Evolutionary conservation across 768 basidiomycete genomes (phyloP), one percentile per base, ranked within the genome.

Genomic region (Tricholoma bakamatsutake): DNA sequence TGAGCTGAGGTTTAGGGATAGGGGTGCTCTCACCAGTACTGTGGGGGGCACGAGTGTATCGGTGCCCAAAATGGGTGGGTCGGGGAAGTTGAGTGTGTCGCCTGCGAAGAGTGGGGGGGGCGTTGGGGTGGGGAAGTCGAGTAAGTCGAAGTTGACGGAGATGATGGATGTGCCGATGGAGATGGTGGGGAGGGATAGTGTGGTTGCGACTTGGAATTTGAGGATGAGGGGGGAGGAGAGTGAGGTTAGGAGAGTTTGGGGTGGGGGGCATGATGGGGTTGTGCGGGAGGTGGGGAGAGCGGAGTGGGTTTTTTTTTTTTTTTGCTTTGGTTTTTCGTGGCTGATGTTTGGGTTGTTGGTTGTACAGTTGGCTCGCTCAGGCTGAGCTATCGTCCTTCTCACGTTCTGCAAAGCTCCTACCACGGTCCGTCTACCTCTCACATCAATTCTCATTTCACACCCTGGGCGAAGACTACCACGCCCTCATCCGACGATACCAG

Each of bases 371-470:
- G 70, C 78, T 95, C 4, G 79, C 91, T 0, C 82, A 86, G 42
- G 92, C 90, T 0, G 94, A 97, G 66, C 79, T 96, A 4, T 87
- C 88, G 49, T 92, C 90, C 0, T 82, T 69, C 64, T 83, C 87
- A 1, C 74, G 71, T 4, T 81, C 84, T 1, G 73, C 77, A 0
- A 73, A 69, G 1, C 73, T 90, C 34, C 77, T 90, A 0, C 88
- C 92, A 5, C 79, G 84, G 0, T 77, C 89, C 0, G 77, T 97
- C 30, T 96, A 96, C 68, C 27, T 47, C 15, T 47, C 28, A 2
- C 46, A 30, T 60, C 91, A 95, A 57, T 91, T 96, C 66, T 76
- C 84, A 10, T 96, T 96, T 74, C 79, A 82, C 61, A 78, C 83
- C 1, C 77, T 93, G 0, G 82, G 83, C 11, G 83, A 87, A 59